These are phyloP conservation scores for Aureobasidium musti DNA, from an alignment of 2,329 filamentous ascomycete genomes.

Conservation along the genomic window DNA sequence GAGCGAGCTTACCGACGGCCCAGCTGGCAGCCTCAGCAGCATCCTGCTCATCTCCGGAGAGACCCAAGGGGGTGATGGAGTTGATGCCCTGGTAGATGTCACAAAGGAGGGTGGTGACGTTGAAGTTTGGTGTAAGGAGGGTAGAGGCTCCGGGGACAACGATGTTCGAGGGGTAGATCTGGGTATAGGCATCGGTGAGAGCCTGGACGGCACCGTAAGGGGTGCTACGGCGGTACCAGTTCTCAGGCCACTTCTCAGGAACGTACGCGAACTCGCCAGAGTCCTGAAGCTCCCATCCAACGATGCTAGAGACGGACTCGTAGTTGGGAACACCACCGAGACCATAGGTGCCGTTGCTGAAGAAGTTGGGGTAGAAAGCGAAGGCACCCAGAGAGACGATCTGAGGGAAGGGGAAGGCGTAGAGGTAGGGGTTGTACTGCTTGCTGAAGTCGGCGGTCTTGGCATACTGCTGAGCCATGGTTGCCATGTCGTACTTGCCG, in stretches of 20 bases:
- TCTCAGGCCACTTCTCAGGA: slow-evolving; percentile 37
- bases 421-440: slow-evolving; percentile 40
- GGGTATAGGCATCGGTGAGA: slow-evolving; percentile 40
- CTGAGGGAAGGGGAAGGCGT: slow-evolving; percentile 41
- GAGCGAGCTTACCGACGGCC: slow-evolving; percentile 40
- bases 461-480: slow-evolving; percentile 37
- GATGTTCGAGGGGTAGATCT: slow-evolving; percentile 42
- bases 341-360: slow-evolving; percentile 44
- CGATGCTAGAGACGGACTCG: slow-evolving; percentile 38
- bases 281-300: slow-evolving; percentile 35
- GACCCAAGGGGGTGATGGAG: slow-evolving; percentile 41
- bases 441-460: slow-evolving; percentile 30
- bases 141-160: slow-evolving; percentile 39
- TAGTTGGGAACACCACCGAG: slow-evolving; percentile 43
- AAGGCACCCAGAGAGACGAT: slow-evolving; percentile 39
- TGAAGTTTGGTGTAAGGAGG: slow-evolving; percentile 41
- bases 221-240: slow-evolving; percentile 39
- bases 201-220: slow-evolving; percentile 39
- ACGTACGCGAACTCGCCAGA: slow-evolving; percentile 39
- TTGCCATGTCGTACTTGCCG: slow-evolving; percentile 37
- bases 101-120: slow-evolving; percentile 40
- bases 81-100: slow-evolving; percentile 43
- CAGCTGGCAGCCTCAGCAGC: slow-evolving; percentile 36
- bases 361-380: slow-evolving; percentile 40
- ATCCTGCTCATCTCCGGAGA: slow-evolving; percentile 37